These are phyloP conservation scores for Inonotus obliquus DNA, from an alignment of 1,284 basidiomycete species.

Conservation along the genomic window DNA sequence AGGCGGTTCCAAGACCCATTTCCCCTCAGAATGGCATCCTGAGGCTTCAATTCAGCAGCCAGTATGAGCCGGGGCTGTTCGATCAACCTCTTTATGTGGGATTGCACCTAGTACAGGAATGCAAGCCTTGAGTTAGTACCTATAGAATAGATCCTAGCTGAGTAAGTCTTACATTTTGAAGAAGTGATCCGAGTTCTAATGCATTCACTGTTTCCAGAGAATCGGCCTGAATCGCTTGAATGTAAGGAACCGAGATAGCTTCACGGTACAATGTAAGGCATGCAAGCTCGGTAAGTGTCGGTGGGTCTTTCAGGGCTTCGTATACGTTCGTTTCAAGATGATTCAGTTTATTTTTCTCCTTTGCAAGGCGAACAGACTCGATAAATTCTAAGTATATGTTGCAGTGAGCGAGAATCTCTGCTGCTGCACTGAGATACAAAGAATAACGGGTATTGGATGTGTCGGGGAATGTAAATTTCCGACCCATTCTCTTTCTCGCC, in stretches of 20 bases:
- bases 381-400: slow-evolving; percentile 1
- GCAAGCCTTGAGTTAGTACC: too few species aligned
- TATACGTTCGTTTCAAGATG: slow-evolving; percentile 17
- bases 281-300: slow-evolving; percentile 17
- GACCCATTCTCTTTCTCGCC: slow-evolving; percentile 18
- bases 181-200: slow-evolving; percentile 11
- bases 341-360: slow-evolving; percentile 11
- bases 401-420: not conserved
- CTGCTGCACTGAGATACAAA: not conserved
- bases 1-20: not conserved
- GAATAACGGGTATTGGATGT: slow-evolving; percentile 1
- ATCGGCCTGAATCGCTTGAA: not conserved
- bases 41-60: not conserved
- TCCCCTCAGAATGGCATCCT: not conserved
- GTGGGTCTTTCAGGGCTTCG: slow-evolving; percentile 6
- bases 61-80: slow-evolving; percentile 13
- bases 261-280: slow-evolving; percentile 12
- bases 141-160: too few species aligned
- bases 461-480: slow-evolving; percentile 12
- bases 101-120: not conserved
- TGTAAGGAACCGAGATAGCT: slow-evolving; percentile 12
- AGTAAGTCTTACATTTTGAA: slow-evolving; percentile 1
- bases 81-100: slow-evolving; percentile 5
- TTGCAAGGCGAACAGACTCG: not conserved
- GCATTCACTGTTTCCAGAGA: not conserved